phyloP scores from a whole-genome alignment of 2,329 filamentous ascomycete genomes.

The Botrytis medusae region DNA sequence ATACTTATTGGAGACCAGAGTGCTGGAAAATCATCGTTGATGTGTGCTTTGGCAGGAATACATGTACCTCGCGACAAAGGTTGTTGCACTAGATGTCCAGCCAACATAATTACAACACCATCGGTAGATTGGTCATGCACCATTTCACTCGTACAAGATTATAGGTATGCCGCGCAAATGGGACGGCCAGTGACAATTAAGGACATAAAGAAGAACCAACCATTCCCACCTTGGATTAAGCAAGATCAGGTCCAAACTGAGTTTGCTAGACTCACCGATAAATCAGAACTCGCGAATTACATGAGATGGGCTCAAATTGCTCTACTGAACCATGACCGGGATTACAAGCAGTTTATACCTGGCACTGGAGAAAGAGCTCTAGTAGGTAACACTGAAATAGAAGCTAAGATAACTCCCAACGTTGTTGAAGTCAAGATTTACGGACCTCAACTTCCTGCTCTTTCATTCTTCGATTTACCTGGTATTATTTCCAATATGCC shows the following conservation, averaged over 20 bases:
- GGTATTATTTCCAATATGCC: conserved; percentile 74
- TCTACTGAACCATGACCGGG: conserved; percentile 64
- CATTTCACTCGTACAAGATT: conserved; percentile 51
- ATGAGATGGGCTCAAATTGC: conserved; percentile 76
- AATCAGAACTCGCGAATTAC: conserved; percentile 62
- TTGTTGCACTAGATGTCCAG: conserved; percentile 77
- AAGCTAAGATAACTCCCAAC: conserved; percentile 78
- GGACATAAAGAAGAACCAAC: conserved; percentile 36
- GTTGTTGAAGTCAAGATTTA: conserved; percentile 74
- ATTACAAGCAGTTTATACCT: conserved; percentile 47
- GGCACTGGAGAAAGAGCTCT: conserved; percentile 37
- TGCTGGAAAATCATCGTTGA: conserved; percentile 73
- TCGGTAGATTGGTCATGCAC: conserved; percentile 66
- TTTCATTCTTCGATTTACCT: conserved; percentile 84
- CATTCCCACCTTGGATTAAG: conserved; percentile 66
- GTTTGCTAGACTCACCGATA: conserved; percentile 65
- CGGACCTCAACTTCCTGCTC: conserved; percentile 66
- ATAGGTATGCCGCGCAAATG: too few relatives aligned
- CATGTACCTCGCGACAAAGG: conserved; percentile 69
- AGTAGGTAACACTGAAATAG: conserved; percentile 31
- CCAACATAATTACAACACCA: conserved; percentile 68
- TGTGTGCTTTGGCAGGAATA: conserved; percentile 65
- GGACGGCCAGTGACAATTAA: not conserved
- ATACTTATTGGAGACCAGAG: conserved; percentile 84
- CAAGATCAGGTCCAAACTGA: conserved; percentile 46